Evolutionary conservation across 192 early-diverging fungal species (phyloP), one percentile per base, ranked within the genome.

Genomic region (Backusella morwellensis): DNA sequence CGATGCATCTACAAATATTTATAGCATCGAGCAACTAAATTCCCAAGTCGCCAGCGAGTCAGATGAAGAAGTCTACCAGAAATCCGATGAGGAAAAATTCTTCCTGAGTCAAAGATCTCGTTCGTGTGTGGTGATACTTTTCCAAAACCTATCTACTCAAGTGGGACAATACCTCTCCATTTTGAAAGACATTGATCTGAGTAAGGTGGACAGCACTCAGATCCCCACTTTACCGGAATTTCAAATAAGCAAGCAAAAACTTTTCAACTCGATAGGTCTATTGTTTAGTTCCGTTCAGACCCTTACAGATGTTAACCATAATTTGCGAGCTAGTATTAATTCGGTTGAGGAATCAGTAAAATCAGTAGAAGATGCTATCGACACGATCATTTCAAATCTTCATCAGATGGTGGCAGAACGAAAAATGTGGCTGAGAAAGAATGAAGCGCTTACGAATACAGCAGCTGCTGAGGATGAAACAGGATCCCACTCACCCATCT

Each of bases 261-360:
- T 83, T 40, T 83, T 78, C 44, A 80, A 83, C 29, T 70, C 47
- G 1, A 70, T 76, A 23, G 82, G 82, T 35, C 26, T 54, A 52
- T 44, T 83, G 4, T 83, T 80, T 54, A 73, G 73, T 38, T 72
- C 75, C 4, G 67, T 80, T 9, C 82, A 83, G 38, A 54, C 70
- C 12, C 36, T 77, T 9, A 83, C 78, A 11, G 78, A 80, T 67
- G 11, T 32, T 7, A 26, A 70, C 1, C 59, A 26, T 17, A 56
- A 77, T 44, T 44, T 68, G 6, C 14, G 34, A 15, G 34, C 26
- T 1, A 69, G 73, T 23, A 75, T 80, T 17, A 44, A 32, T 38
- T 23, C 63, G 0, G 72, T 83, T 32, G 76, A 77, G 6, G 32
- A 70, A 19, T 52, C 72, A 34, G 71, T 80, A 1, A 54, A 42